Percentiles rank a stretch among this genome's conserved stretches.
These are phyloP conservation scores for Oenanthe sinensis DNA, from an alignment of 129 eudicot genomes.

Conservation along the genomic window DNA sequence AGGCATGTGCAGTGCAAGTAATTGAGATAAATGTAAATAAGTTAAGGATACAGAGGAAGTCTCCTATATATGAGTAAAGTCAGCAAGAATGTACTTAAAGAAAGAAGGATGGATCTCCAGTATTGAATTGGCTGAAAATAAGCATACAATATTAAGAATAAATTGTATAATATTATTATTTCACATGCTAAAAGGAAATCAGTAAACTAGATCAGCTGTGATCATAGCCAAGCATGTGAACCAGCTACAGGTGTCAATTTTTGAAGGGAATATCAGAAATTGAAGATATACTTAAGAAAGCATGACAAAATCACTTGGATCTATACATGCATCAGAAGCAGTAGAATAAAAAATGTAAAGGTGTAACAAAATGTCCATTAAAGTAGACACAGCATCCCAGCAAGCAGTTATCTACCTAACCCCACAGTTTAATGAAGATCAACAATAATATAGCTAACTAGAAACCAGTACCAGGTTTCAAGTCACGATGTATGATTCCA, in stretches of 20 bases:
- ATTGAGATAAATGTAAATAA: not conserved
- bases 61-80: not conserved
- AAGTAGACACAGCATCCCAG: not conserved
- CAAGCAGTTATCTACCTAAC: not conserved
- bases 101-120: not conserved
- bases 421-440: not conserved
- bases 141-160: not conserved
- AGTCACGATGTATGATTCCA: slow-evolving; percentile 90
- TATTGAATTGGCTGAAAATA: not conserved
- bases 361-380: not conserved
- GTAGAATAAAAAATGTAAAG: not conserved
- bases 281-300: not conserved
- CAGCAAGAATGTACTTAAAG: not conserved
- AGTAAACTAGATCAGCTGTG: not conserved
- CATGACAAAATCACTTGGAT: not conserved
- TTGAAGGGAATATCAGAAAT: not conserved
- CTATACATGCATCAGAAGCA: not conserved
- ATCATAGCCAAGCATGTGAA: not conserved
- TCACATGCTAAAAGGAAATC: not conserved
- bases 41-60: not conserved
- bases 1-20: not conserved
- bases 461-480: slow-evolving; percentile 57
- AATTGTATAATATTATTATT: not conserved
- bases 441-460: slow-evolving; percentile 4
- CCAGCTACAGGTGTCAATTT: not conserved